Evolutionary conservation across 495 filamentous ascomycete genomes (phyloP).

Genomic region (Elasticomyces elasticus): DNA sequence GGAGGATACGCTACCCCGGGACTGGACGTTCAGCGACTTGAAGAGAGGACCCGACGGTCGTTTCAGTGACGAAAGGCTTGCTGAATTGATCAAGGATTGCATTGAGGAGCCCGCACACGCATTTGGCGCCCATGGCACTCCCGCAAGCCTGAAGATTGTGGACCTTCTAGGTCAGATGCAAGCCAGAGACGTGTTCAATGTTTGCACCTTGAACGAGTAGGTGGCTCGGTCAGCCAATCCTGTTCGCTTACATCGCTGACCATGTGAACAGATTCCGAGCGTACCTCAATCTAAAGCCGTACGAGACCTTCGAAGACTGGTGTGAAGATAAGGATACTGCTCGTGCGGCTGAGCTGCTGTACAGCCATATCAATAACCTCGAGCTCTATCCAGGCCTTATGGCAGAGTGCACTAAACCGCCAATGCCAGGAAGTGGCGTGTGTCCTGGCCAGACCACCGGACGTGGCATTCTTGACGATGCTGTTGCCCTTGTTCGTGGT

Average conservation of each 20-base stretch:
- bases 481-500: constrained; percentile 26
- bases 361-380: constrained; percentile 27
- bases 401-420: constrained; percentile 27
- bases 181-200: constrained; percentile 26
- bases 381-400: constrained; percentile 28
- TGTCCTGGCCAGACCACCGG: constrained; percentile 30
- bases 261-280: constrained; percentile 18
- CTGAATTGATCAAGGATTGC: constrained; percentile 45
- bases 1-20: constrained; percentile 40
- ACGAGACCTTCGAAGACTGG: constrained; percentile 26
- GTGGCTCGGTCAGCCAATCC: neutral
- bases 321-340: constrained; percentile 24
- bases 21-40: constrained; percentile 49
- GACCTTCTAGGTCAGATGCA: constrained; percentile 28
- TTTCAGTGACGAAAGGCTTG: constrained; percentile 51
- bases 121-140: constrained; percentile 28
- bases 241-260: neutral
- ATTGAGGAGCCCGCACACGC: constrained; percentile 44
- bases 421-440: constrained; percentile 28
- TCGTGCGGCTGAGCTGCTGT: constrained; percentile 25
- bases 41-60: constrained; percentile 45
- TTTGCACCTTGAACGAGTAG: constrained; percentile 30
- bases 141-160: constrained; percentile 26
- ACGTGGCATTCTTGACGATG: constrained; percentile 28
- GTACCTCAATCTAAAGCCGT: constrained; percentile 27